Evolutionary conservation across 108 stramenopile species (phyloP), one percentile per base, ranked within the genome.

Genomic region (Nitzschia sp.): DNA sequence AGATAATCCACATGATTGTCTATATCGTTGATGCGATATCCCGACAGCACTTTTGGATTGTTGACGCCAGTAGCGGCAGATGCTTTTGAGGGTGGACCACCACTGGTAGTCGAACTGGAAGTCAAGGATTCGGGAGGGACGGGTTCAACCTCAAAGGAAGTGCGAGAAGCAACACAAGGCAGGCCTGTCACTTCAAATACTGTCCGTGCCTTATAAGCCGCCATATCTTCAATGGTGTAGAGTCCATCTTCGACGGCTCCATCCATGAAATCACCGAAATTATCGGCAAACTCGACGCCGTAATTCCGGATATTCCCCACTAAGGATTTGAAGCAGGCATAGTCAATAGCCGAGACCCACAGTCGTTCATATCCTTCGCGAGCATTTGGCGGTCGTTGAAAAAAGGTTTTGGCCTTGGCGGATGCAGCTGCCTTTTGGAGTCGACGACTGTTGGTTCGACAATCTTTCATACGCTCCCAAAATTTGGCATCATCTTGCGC

Each of bases 231-330:
- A 53, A 92, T 89, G 36, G 82, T 79, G 22, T 77, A 67, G 0
- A 83, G 45, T 17, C 72, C 73, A 67, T 95, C 91, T 8, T 85
- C 80, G n/a, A 67, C 77, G 33, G 63, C 68, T 0, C 77, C 81
- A 68, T 84, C 81, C 36, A 83, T 66, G 78, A 85, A 95, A 65
- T 92, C 91, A n/a, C 73, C 90, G 73, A 92, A 95, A 58, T 95
- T 95, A 47, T 86, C 87, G 0, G 88, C 86, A 69, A 92, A 89
- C 50, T 95, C 82, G 2, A 92, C 78, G 4, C 94, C 94, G 50
- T 89, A 95, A 55, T 92, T 80, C 11, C 83, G 63, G 66, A 92
- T 86, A n/a, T 76, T 69, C 2, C 94, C 91, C 58, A 63, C 44
- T 17, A 95, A 66, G 34, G 82, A 89, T 31, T 73, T 74, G 29